Conservation (phyloP, 2,329 filamentous ascomycete genomes). For the Colletotrichum abscissum region DNA sequence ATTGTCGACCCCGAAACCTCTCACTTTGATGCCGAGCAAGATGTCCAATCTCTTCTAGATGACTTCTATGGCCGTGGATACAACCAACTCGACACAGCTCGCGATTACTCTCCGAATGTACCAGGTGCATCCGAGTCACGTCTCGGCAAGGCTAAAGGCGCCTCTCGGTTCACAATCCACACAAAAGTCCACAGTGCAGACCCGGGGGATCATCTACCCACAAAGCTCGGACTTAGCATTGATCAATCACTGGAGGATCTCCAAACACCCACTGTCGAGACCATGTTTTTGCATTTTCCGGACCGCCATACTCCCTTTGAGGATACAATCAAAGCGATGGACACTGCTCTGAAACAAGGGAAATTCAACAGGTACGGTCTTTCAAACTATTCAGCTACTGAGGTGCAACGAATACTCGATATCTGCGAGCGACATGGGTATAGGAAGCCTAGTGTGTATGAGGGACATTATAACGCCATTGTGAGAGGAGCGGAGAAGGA, state of each 20-base stretch:
- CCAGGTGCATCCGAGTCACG: neutral
- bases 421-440: neutral
- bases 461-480: neutral
- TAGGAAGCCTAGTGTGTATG: neutral
- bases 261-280: neutral
- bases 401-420: neutral
- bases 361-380: neutral
- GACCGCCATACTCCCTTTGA: neutral
- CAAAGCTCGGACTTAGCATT: neutral
- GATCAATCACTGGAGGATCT: neutral
- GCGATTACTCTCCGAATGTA: neutral
- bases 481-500: neutral
- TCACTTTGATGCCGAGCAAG: neutral
- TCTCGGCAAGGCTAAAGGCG: neutral
- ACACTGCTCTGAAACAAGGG: neutral
- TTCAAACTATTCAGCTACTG: neutral
- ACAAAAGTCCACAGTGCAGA: slow-evolving; percentile 7
- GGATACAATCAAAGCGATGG: neutral
- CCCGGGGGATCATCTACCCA: neutral
- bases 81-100: neutral
- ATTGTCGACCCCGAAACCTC: neutral
- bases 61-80: neutral
- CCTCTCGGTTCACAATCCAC: neutral
- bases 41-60: neutral
- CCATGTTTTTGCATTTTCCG: neutral